Conservation (phyloP, 108 stramenopile species). For the Stephanodiscus triporus region DNA sequence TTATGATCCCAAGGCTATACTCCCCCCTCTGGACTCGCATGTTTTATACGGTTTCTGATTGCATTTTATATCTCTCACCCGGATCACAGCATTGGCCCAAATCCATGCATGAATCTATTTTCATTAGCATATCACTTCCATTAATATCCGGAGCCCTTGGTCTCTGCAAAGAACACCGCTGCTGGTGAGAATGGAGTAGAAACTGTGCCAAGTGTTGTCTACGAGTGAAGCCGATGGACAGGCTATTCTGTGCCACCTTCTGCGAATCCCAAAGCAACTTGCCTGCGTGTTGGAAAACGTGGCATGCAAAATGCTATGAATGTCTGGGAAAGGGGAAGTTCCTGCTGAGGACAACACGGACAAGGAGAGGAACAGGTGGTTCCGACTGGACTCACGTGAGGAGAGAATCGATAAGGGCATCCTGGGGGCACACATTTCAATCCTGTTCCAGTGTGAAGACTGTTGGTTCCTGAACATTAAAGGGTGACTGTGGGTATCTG, state of each 20-base stretch:
- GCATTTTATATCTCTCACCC: constrained; percentile 1
- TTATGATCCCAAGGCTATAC: too few species aligned
- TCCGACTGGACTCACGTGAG: not conserved
- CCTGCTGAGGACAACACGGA: not conserved
- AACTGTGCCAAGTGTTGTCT: constrained; percentile 19
- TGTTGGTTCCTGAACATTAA: not conserved
- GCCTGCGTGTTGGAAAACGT: not conserved
- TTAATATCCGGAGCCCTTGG: constrained; percentile 34
- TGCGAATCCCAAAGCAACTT: constrained; percentile 5
- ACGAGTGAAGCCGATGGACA: constrained; percentile 8
- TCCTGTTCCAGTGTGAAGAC: not conserved
- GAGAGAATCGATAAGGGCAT: not conserved
- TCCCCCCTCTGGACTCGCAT: constrained; percentile 24
- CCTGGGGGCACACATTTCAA: not conserved
- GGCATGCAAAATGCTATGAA: not conserved
- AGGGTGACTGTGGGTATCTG: not conserved
- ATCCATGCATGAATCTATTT: constrained; percentile 42
- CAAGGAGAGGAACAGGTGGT: not conserved
- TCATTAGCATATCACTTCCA: constrained; percentile 34
- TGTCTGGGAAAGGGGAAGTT: not conserved
- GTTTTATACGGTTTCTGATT: constrained; percentile 34
- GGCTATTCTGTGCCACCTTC: constrained; percentile 53
- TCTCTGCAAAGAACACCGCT: constrained; percentile 10
- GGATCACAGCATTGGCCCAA: constrained; percentile 28
- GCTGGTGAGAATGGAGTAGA: constrained; percentile 35